Conservation (phyloP, 345 rosid species). For the Nephelium lappaceum region DNA sequence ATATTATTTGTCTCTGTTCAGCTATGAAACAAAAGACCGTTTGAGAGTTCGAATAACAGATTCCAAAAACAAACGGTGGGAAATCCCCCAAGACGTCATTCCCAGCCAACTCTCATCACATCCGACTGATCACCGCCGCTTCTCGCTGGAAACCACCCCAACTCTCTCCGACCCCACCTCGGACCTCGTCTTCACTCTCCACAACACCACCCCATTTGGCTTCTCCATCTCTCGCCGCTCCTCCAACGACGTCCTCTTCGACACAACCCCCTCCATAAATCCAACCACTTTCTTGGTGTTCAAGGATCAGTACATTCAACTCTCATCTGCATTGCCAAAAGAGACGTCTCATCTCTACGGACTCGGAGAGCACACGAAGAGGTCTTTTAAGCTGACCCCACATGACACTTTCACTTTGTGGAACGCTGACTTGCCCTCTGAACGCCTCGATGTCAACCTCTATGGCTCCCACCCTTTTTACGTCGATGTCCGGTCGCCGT, state of each 20-base stretch:
- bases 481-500: background rate
- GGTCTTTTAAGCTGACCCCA: background rate
- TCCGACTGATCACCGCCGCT: background rate
- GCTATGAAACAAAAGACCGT: background rate
- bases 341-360: background rate
- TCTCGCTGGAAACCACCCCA: background rate
- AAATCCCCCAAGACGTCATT: background rate
- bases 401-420: background rate
- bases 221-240: background rate
- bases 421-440: background rate
- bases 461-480: background rate
- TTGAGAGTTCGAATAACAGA: background rate
- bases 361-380: background rate
- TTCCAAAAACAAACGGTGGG: background rate
- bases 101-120: background rate
- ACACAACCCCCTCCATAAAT: background rate
- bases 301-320: constrained; percentile 3
- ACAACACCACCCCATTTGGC: constrained; percentile 1
- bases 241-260: background rate
- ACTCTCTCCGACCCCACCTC: background rate
- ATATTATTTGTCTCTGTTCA: background rate
- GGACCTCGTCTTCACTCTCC: background rate
- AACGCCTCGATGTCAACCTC: background rate
- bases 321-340: background rate
- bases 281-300: background rate